These are phyloP conservation scores for Aspergillus ellipticus DNA, from an alignment of 495 filamentous ascomycete genomes.

Conservation along the genomic window DNA sequence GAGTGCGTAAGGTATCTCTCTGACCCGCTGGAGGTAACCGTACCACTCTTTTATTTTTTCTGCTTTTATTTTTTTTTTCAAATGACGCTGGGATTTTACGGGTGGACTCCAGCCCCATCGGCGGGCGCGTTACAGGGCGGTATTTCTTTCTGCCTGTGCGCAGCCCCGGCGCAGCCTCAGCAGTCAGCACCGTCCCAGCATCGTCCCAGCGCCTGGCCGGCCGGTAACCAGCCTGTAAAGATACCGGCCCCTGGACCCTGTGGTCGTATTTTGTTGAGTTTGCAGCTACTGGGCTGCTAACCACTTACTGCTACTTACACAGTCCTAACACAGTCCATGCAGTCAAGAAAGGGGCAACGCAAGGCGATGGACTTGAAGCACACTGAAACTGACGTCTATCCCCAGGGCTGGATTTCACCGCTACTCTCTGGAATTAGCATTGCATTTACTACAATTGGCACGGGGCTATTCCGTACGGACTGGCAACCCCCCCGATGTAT, in stretches of 20 bases:
- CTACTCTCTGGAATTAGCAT: neutral
- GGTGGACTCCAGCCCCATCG: neutral
- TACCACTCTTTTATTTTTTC: neutral
- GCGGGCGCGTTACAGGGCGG: neutral
- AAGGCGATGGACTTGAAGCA: conserved; percentile 7
- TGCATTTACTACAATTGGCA: neutral
- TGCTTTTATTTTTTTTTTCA: neutral
- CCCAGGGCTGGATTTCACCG: neutral
- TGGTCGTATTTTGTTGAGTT: neutral
- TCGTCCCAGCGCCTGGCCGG: neutral
- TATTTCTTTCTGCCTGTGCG: neutral
- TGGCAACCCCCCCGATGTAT: neutral
- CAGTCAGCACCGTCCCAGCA: no score
- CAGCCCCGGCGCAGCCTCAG: no score
- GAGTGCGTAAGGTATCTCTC: neutral
- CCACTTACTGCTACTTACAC: no score
- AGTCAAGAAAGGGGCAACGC: conserved; percentile 14
- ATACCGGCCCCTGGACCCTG: conserved; percentile 10
- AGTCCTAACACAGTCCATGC: neutral
- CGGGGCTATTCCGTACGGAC: neutral
- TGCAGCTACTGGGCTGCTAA: neutral
- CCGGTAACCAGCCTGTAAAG: conserved; percentile 5
- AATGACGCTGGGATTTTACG: neutral
- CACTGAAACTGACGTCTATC: conserved; percentile 7
- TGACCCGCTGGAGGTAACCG: neutral